Evolutionary conservation across 2,329 filamentous ascomycete genomes (phyloP).

Genomic region (Xylaria sp.): DNA sequence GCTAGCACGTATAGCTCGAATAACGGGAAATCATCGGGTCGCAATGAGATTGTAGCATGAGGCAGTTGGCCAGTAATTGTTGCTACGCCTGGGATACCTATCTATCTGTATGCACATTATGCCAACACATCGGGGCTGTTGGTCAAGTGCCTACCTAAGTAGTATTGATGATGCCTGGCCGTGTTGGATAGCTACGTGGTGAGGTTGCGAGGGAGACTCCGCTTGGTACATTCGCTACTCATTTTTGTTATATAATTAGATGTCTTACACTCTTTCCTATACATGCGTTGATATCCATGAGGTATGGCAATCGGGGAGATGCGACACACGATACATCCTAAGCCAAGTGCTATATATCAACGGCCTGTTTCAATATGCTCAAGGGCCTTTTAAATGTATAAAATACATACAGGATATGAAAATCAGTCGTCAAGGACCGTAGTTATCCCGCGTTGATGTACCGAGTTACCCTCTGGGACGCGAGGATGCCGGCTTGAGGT

Average conservation of each 20-base stretch:
- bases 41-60: neutral
- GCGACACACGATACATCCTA: too few species aligned
- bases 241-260: neutral
- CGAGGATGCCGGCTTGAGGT: neutral
- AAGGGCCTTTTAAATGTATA: too few species aligned
- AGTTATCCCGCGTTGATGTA: neutral
- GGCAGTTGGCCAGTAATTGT: neutral
- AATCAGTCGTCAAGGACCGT: neutral
- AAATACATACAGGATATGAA: neutral
- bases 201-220: neutral
- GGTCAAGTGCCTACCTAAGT: too few species aligned
- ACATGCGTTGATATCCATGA: too few species aligned
- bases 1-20: too few species aligned
- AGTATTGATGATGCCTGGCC: neutral
- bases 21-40: too few species aligned
- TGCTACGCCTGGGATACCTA: neutral
- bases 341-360: too few species aligned
- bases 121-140: too few species aligned
- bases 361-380: too few species aligned
- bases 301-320: too few species aligned
- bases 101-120: too few species aligned
- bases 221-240: constrained; percentile 13
- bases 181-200: neutral
- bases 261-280: neutral
- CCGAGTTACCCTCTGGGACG: neutral